A percentile compares a stretch with the other conserved stretches of the same genome.
Conservation (phyloP, 106 monocot species). For the Agapanthus africanus region DNA sequence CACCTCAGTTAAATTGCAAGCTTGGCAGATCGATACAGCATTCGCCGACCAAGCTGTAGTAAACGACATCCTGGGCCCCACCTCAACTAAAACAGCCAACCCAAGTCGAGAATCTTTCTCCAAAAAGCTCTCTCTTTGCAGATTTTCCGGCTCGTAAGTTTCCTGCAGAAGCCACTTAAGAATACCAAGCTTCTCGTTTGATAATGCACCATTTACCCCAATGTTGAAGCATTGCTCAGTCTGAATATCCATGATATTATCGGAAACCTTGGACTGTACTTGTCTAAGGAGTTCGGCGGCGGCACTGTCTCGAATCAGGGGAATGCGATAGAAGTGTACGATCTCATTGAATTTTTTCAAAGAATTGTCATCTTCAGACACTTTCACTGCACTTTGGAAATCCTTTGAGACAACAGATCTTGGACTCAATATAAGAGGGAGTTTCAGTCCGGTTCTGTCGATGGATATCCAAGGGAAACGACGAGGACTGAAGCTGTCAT, state of each 20-base stretch:
- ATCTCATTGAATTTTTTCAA: constrained; percentile 16
- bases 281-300: constrained; percentile 52
- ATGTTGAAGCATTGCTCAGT: constrained; percentile 96
- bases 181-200: constrained; percentile 46
- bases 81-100: constrained; percentile 49
- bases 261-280: constrained; percentile 58
- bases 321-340: constrained; percentile 76
- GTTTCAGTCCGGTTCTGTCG: too few relatives aligned
- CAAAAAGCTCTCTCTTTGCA: constrained; percentile 54
- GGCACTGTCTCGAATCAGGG: constrained; percentile 64
- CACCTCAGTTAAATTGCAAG: constrained; percentile 55
- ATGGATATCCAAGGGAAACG: too few relatives aligned
- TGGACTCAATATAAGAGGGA: constrained; percentile 25
- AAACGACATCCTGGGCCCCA: constrained; percentile 92
- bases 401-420: constrained; percentile 41
- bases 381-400: constrained; percentile 17
- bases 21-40: constrained; percentile 81
- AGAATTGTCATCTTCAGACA: constrained; percentile 13
- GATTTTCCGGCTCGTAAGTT: constrained; percentile 87
- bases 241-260: constrained; percentile 38
- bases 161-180: constrained; percentile 82
- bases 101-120: constrained; percentile 22
- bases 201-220: constrained; percentile 30
- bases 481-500: too few relatives aligned
- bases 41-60: constrained; percentile 92